phyloP scores from a whole-genome alignment of 1,284 basidiomycete species.

The Papiliotrema nemorosa region DNA sequence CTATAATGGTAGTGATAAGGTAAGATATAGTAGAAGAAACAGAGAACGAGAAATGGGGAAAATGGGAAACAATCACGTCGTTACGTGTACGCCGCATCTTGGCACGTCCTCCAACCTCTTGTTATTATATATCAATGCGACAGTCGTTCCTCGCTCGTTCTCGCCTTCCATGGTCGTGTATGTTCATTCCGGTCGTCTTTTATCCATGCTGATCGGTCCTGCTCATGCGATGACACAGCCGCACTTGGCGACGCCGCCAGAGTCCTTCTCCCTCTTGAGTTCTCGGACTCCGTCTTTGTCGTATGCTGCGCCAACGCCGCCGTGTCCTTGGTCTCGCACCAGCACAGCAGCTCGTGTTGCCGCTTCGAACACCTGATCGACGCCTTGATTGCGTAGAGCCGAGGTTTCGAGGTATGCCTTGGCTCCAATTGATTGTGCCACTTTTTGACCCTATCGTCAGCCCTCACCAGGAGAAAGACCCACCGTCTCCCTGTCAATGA shows the following conservation, averaged over 20 bases:
- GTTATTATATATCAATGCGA: background rate
- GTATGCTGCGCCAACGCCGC: constrained; percentile 37
- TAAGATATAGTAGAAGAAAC: too few relatives aligned
- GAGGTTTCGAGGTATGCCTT: constrained; percentile 91
- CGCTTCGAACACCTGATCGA: constrained; percentile 92
- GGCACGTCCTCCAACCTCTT: background rate
- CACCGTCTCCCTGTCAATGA: constrained; percentile 49
- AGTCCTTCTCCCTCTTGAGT: constrained; percentile 4
- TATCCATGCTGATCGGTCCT: background rate
- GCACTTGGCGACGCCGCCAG: constrained; percentile 2
- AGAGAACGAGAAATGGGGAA: too few relatives aligned
- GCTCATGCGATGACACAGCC: constrained; percentile 5
- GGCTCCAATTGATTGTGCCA: constrained; percentile 76
- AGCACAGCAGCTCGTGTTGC: constrained; percentile 91
- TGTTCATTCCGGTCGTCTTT: background rate
- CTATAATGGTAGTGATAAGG: background rate
- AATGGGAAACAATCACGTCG: background rate
- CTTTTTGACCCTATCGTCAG: constrained; percentile 62
- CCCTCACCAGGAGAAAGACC: constrained; percentile 16
- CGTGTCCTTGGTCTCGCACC: constrained; percentile 68
- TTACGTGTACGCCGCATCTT: background rate
- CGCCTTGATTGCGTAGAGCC: constrained; percentile 84
- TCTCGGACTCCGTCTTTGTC: constrained; percentile 20
- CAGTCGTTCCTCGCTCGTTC: background rate
- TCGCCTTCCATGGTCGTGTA: background rate